phyloP scores from a whole-genome alignment of 2,329 filamentous ascomycete genomes.

The Neurospora sp. region DNA sequence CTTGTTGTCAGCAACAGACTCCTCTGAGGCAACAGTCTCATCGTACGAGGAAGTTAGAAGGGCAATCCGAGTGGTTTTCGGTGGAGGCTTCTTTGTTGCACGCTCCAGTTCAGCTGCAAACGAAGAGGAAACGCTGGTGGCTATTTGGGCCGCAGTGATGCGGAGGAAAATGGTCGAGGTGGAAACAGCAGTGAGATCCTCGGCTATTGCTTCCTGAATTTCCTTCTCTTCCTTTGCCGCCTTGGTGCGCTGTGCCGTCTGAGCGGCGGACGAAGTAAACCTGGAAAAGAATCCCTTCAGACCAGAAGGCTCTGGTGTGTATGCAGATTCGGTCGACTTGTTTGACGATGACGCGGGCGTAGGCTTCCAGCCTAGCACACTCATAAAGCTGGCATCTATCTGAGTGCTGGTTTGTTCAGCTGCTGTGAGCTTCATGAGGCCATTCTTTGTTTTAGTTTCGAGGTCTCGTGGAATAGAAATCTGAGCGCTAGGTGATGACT shows the following conservation, averaged over 20 bases:
- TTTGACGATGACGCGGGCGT: constrained; percentile 28
- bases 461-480: constrained; percentile 69
- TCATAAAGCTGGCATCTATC: constrained; percentile 86
- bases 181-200: constrained; percentile 62
- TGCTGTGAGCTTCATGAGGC: constrained; percentile 75
- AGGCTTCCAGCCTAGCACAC: constrained; percentile 75
- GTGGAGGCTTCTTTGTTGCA: constrained; percentile 94
- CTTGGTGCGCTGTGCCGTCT: constrained; percentile 41
- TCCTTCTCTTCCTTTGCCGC: constrained; percentile 53
- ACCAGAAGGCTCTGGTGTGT: constrained; percentile 46
- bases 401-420: constrained; percentile 82
- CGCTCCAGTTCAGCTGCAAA: constrained; percentile 84
- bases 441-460: constrained; percentile 73
- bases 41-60: constrained; percentile 89
- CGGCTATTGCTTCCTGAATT: constrained; percentile 51
- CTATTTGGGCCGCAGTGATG: constrained; percentile 74
- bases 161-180: constrained; percentile 79
- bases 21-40: constrained; percentile 59
- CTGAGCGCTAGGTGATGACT: constrained; percentile 65
- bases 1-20: constrained; percentile 34
- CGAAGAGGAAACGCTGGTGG: constrained; percentile 60
- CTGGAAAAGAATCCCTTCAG: constrained; percentile 73
- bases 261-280: constrained; percentile 50
- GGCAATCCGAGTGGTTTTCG: constrained; percentile 74
- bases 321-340: constrained; percentile 39